Base-by-base conservation (phyloP, 2,329 filamentous ascomycete genomes). In the Pseudogymnoascus sp. region DNA sequence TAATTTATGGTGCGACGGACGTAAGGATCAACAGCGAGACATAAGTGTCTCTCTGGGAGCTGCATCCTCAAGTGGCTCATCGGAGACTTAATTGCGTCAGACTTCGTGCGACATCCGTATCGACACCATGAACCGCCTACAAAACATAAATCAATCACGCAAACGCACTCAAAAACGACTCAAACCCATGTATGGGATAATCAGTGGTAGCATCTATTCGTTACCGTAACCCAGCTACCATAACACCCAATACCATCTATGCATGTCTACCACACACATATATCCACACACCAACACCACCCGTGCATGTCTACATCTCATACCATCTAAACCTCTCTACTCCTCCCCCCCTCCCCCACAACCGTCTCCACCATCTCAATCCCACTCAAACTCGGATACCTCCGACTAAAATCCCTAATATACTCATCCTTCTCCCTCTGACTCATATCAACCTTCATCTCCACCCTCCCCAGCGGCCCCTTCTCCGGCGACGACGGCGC, bases 371-470 rank as follows among this genome's bases (percentile, higher is more conserved):
- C 72, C 72, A 74, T 90, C 78, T 97, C 93, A 68, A 97, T 84
- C 8, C 91, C 84, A 63, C 87, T 88, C 64, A 98, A 78, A 72
- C 89, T 96, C 0, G 93, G 93, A 75, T 92, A 97, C 64, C 91
- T 82, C 75, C 92, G 92, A 65, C 87, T 88, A 73, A 98, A 97
- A 72, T 90, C 76, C 64, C 77, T 75, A 50, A 88, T 74, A 70
- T 88, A 88, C 68, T 92, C 89, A 53, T 86, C 85, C 72, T 80
- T 84, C 69, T 87, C 82, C 67, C 80, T 77, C 3, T 77, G 72
- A 62, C 78, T 81, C 83, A 85, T 86, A 46, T 83, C 81, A 64
- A 84, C 31, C 62, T 61, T 59, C 66, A 81, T 83, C 2, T 59
- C 56, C 28, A 22, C 56, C 31, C 6, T 38, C n/a, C 31, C 56